Evolutionary conservation across 495 filamentous ascomycete species (phyloP).

Genomic region (Aspergillus cavernicola): DNA sequence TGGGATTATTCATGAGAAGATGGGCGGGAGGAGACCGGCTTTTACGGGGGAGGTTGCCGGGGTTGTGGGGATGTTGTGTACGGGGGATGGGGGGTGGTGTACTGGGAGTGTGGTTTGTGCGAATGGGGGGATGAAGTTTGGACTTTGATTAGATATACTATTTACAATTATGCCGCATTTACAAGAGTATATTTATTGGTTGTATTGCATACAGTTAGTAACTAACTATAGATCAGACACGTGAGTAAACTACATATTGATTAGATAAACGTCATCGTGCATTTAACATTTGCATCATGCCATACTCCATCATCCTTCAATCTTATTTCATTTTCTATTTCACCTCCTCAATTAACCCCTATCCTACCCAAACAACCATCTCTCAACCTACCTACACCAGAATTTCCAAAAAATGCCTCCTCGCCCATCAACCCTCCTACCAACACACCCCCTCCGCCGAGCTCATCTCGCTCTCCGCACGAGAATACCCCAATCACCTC

Average conservation of each 20-base stretch:
- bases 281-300: constrained; percentile 6
- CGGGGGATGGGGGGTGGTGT: constrained; percentile 68
- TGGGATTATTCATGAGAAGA: constrained; percentile 53
- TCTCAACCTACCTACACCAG: too few species aligned
- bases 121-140: constrained; percentile 73
- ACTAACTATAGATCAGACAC: background rate
- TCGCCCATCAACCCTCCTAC: background rate
- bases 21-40: constrained; percentile 64
- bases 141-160: background rate
- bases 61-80: constrained; percentile 79
- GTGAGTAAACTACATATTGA: background rate
- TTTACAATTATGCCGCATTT: too few species aligned
- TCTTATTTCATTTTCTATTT: background rate
- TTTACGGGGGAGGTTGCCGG: constrained; percentile 78
- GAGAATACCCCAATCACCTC: too few species aligned
- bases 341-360: background rate
- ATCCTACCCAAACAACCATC: too few species aligned
- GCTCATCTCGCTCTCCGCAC: too few species aligned
- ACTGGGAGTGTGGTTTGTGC: constrained; percentile 84
- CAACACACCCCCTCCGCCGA: background rate
- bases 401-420: constrained; percentile 5
- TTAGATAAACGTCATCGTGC: constrained; percentile 6
- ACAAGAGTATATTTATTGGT: too few species aligned
- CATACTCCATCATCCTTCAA: background rate
- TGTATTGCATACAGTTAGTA: too few species aligned